These are phyloP conservation scores for Fusarium palustre DNA, from an alignment of 2,329 filamentous ascomycete genomes.

Conservation along the genomic window DNA sequence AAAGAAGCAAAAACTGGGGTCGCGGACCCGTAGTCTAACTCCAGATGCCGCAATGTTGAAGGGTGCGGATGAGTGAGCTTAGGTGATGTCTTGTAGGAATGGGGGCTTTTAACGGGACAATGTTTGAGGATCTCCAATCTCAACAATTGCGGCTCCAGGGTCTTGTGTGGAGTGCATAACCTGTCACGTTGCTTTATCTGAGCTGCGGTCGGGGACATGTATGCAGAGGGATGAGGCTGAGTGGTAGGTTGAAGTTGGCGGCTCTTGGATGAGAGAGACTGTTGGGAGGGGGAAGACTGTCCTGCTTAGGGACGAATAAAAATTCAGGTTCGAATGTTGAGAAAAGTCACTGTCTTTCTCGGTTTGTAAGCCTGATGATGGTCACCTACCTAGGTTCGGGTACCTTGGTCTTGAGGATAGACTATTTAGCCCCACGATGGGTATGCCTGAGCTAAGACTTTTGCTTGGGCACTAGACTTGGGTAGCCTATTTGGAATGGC, in stretches of 20 bases:
- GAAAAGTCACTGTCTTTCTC: not conserved
- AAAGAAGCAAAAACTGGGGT: constrained; percentile 31
- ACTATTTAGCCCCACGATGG: not conserved
- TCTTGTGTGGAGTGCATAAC: constrained; percentile 29
- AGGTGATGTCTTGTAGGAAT: constrained; percentile 4
- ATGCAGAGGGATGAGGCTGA: constrained; percentile 14
- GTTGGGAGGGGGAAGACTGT: not conserved
- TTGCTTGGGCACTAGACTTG: not conserved
- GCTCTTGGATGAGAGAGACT: constrained; percentile 12
- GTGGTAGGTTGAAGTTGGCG: constrained; percentile 7
- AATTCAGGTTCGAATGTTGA: not conserved
- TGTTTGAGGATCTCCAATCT: constrained; percentile 27
- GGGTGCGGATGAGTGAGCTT: constrained; percentile 13
- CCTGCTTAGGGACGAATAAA: no score
- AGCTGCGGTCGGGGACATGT: constrained; percentile 9
- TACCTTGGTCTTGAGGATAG: not conserved
- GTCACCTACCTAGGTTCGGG: not conserved
- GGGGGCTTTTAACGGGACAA: not conserved
- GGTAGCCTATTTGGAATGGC: not conserved
- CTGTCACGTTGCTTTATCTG: constrained; percentile 21
- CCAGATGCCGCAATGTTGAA: constrained; percentile 15
- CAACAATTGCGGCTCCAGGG: constrained; percentile 39
- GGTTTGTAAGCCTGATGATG: not conserved
- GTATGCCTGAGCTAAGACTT: not conserved
- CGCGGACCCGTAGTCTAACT: constrained; percentile 29